Conservation (phyloP, 495 filamentous ascomycete species). For the Penicillium atrosanguineum region DNA sequence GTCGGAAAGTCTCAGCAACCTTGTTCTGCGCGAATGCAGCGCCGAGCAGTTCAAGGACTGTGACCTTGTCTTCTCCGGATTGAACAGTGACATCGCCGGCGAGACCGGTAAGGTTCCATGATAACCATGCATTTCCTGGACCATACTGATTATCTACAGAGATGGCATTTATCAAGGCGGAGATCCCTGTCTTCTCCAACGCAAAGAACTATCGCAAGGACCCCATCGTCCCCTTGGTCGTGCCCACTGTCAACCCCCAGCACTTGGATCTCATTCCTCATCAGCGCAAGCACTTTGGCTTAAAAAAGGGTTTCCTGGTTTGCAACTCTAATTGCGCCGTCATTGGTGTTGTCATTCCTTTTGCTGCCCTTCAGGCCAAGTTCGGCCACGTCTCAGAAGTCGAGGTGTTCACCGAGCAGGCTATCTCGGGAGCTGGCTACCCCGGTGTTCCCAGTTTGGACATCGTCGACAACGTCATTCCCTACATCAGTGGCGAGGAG, state of each 20-base stretch:
- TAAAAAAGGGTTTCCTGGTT: constrained; percentile 76
- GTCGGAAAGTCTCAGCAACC: constrained; percentile 60
- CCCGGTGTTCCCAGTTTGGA: constrained; percentile 76
- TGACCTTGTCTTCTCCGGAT: constrained; percentile 85
- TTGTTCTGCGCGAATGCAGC: constrained; percentile 73
- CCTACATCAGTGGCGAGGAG: constrained; percentile 83
- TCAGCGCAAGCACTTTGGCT: constrained; percentile 62
- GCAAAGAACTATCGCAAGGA: constrained; percentile 86
- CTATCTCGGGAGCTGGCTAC: constrained; percentile 84
- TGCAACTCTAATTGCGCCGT: constrained; percentile 93
- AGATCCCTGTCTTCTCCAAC: constrained; percentile 82
- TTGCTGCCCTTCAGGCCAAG: constrained; percentile 73
- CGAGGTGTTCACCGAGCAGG: constrained; percentile 84
- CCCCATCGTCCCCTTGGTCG: constrained; percentile 78
- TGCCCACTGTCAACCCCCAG: constrained; percentile 79
- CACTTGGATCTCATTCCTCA: constrained; percentile 76
- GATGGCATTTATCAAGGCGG: constrained; percentile 73
- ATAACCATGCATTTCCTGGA: neutral
- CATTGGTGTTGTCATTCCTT: constrained; percentile 85
- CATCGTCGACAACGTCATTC: constrained; percentile 79
- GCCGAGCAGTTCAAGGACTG: constrained; percentile 74
- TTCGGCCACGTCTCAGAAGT: constrained; percentile 74
- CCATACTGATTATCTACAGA: constrained; percentile 42
- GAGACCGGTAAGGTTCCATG: constrained; percentile 58
- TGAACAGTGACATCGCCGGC: constrained; percentile 80